Base-by-base conservation (phyloP, 2,329 filamentous ascomycete genomes). In the Onygenales sp. region DNA sequence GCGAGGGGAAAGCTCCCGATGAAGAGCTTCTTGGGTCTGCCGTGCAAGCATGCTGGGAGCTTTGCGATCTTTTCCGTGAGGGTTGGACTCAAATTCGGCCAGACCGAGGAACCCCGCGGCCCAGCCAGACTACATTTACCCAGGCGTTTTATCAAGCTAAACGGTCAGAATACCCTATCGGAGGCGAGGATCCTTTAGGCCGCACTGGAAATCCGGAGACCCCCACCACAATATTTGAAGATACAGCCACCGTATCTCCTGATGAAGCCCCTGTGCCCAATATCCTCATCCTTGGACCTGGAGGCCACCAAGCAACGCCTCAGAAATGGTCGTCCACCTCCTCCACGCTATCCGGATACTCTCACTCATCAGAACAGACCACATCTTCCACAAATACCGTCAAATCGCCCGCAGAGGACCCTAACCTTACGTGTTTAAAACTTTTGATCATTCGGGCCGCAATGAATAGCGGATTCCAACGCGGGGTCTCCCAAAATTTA, bases 201-300 rank as follows among this genome's bases (percentile, higher is more conserved):
- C 34, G 49, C 33, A 39, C 43, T 42, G 59, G 60, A 6, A 70
- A 74, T 4, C 91, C 91, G 0, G 92, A 97, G 71, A 97, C 91
- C 0, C 91, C 91, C 0, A 92, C 92, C 0, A 97, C 91, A 4
- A 90, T 96, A 60, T 96, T 96, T 62, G 92, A 96, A 67, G 91
- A 97, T 65, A 89, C 86, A 0, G 85, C 93, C 62, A 90, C 87
- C 0, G 83, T 88, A 3, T 94, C 90, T 0, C 86, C 87, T 0
- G 88, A 92, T 53, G 87, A 87, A 59, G 82, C 85, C 0, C 84
- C 83, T 40, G 81, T 90, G 52, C 91, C 89, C 5, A 94, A 95
- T 63, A 95, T 96, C 60, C 78, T 95, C 50, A 85, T 96, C 0
- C 79, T 95, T 0, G 89, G 89, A 2, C 86, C 88, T 4, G 80